Evolutionary conservation across 2,329 filamentous ascomycete genomes (phyloP).

Genomic region (Bimuria novae-zelandiae): DNA sequence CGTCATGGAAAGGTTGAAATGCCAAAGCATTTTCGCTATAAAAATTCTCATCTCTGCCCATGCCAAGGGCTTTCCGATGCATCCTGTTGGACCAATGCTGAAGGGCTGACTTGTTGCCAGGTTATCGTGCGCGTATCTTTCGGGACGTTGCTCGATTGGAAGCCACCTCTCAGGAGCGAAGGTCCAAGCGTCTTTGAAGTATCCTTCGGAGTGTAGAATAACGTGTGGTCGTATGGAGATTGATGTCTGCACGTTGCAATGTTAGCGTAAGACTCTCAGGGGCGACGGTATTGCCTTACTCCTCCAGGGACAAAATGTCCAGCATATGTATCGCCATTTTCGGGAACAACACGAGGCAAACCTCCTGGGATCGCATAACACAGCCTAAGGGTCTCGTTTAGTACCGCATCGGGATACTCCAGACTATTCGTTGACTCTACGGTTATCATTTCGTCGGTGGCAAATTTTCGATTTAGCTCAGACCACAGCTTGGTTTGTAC

Average conservation of each 20-base stretch:
- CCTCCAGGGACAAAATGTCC: constrained; percentile 9
- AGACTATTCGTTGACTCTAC: constrained; percentile 10
- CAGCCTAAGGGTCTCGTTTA: constrained; percentile 9
- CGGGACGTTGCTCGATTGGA: constrained; percentile 6
- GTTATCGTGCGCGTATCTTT: constrained; percentile 8
- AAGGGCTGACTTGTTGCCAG: constrained; percentile 41
- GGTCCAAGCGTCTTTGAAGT: constrained; percentile 5
- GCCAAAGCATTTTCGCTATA: constrained; percentile 9
- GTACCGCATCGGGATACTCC: constrained; percentile 14
- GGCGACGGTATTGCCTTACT: not conserved
- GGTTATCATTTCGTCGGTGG: constrained; percentile 1
- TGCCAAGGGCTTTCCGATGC: constrained; percentile 25
- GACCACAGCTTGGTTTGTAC: constrained; percentile 5
- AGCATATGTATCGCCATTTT: constrained; percentile 8
- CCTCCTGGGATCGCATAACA: constrained; percentile 9
- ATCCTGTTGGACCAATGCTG: constrained; percentile 43
- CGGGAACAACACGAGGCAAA: constrained; percentile 10
- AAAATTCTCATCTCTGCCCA: constrained; percentile 18
- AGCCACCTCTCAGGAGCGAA: constrained; percentile 21
- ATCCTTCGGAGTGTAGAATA: constrained; percentile 8
- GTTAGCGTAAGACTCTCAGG: not conserved
- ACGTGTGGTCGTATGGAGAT: constrained; percentile 12
- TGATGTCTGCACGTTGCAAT: not conserved
- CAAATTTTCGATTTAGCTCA: constrained; percentile 10
- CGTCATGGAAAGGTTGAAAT: not conserved